Evolutionary conservation across 257 asterid species (phyloP).

Genomic region (Solanum chiquidenum): DNA sequence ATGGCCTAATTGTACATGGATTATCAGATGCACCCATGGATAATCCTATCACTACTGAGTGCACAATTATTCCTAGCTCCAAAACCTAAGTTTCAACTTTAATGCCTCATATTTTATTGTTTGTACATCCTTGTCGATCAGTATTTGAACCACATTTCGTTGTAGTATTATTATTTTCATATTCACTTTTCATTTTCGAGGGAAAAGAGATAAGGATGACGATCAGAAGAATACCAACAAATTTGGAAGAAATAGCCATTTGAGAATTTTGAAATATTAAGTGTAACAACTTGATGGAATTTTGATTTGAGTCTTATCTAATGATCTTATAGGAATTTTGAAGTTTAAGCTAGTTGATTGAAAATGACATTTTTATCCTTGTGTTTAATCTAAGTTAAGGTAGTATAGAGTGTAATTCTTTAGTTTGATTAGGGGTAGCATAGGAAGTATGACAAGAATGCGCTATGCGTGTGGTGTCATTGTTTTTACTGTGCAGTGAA

Average conservation of each 20-base stretch:
- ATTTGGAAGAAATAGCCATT: not conserved
- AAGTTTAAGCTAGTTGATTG: not conserved
- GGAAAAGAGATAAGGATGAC: not conserved
- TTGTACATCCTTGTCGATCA: too few relatives aligned
- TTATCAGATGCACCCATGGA: slow-evolving; percentile 12
- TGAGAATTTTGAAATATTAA: not conserved
- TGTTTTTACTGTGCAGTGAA: not conserved
- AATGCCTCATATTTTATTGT: too few relatives aligned
- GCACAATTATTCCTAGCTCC: slow-evolving; percentile 12
- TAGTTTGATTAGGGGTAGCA: not conserved
- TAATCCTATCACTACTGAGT: slow-evolving; percentile 12
- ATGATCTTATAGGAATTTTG: not conserved
- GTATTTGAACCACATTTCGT: too few relatives aligned
- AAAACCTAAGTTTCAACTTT: not conserved
- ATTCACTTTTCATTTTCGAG: too few relatives aligned
- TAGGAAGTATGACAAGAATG: not conserved
- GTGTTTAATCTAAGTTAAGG: not conserved
- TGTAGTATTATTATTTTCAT: too few relatives aligned
- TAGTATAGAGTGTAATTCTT: not conserved
- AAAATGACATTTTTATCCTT: not conserved
- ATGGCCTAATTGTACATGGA: slow-evolving; percentile 7
- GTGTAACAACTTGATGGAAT: not conserved
- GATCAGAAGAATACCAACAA: not conserved
- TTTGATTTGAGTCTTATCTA: not conserved
- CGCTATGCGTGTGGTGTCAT: not conserved